Base-by-base conservation (phyloP, 768 basidiomycete genomes). In the Xerocomellus intermedius region DNA sequence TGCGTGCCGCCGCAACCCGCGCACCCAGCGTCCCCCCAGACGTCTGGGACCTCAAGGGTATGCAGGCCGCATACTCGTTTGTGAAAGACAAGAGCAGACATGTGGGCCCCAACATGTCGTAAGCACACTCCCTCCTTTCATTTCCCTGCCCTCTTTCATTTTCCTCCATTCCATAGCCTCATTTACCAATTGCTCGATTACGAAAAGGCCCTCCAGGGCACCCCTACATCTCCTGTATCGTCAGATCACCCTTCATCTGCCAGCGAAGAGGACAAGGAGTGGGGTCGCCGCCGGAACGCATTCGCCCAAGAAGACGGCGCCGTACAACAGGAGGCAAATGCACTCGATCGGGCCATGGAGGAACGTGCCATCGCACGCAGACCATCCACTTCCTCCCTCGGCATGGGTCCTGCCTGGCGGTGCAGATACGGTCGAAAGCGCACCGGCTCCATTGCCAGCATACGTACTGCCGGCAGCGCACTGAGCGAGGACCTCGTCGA, bases 41-140 rank as follows among this genome's bases (percentile, higher is more conserved):
- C 58, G 82, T 92, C 7, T 88, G 86, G 85, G 80, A 82, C 9
- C 76, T 93, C 57, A 85, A 85, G 59, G 91, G 92, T 48, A 93
- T 93, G 91, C 91, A 95, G 67, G 87, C 83, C 37, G 89, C 94
- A 26, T 96, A 96, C 71, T 74, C 86, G 44, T 96, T 83, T 73
- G 93, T 95, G 41, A 94, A 95, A 72, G 82, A 86, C 66, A 94
- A 91, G 76, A 91, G 89, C 69, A 85, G 82, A 71, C 87, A 86
- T 77, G 82, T 92, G 54, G 90, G 94, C 19, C 94, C 94, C 50
- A 96, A 96, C 72, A 95, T 96, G 86, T 93, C 91, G 89, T 93
- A 76, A 73, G 91, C 86, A 36, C 50, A 43, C 55, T 62, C 64
- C 54, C 59, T 49, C 42, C 38, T 55, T 55, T 65, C 60, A 68